Evolutionary conservation across 495 filamentous ascomycete species (phyloP).

Genomic region (Aspergillus wentii): DNA sequence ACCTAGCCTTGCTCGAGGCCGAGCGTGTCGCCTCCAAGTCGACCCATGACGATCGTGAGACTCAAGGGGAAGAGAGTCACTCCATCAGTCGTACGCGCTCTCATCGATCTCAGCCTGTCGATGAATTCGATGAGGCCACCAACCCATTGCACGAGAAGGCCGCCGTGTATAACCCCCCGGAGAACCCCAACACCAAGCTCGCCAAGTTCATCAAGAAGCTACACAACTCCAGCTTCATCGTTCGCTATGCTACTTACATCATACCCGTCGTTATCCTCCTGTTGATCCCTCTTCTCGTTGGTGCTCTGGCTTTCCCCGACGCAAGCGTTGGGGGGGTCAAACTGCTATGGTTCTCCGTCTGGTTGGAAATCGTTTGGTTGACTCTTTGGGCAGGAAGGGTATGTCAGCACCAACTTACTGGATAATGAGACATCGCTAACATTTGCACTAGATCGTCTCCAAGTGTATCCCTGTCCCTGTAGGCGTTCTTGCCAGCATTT

Average conservation of each 20-base stretch:
- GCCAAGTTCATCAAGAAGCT: slow-evolving; percentile 60
- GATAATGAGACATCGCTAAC: neutral
- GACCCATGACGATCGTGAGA: slow-evolving; percentile 39
- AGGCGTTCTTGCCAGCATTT: slow-evolving; percentile 62
- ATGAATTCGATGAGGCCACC: slow-evolving; percentile 77
- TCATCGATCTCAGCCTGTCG: slow-evolving; percentile 54
- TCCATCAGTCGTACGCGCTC: slow-evolving; percentile 49
- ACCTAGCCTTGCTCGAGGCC: slow-evolving; percentile 75
- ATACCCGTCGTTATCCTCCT: slow-evolving; percentile 68
- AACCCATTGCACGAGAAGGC: slow-evolving; percentile 70
- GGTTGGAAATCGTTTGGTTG: slow-evolving; percentile 91
- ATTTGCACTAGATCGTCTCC: slow-evolving; percentile 54
- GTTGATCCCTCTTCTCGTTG: slow-evolving; percentile 77
- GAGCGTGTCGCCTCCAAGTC: slow-evolving; percentile 66
- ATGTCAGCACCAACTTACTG: slow-evolving; percentile 15
- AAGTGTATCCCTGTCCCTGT: slow-evolving; percentile 68
- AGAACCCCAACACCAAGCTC: slow-evolving; percentile 58
- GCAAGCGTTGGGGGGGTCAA: slow-evolving; percentile 71
- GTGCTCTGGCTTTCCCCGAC: slow-evolving; percentile 57
- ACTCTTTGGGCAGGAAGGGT: slow-evolving; percentile 80
- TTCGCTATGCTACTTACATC: slow-evolving; percentile 88
- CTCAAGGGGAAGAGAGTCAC: slow-evolving; percentile 28
- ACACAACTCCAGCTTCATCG: slow-evolving; percentile 68
- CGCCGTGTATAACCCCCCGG: slow-evolving; percentile 62
- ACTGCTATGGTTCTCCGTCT: slow-evolving; percentile 88